Evolutionary conservation across 2,329 filamentous ascomycete genomes (phyloP).

Genomic region (Tolypocladium cylindrosporum): DNA sequence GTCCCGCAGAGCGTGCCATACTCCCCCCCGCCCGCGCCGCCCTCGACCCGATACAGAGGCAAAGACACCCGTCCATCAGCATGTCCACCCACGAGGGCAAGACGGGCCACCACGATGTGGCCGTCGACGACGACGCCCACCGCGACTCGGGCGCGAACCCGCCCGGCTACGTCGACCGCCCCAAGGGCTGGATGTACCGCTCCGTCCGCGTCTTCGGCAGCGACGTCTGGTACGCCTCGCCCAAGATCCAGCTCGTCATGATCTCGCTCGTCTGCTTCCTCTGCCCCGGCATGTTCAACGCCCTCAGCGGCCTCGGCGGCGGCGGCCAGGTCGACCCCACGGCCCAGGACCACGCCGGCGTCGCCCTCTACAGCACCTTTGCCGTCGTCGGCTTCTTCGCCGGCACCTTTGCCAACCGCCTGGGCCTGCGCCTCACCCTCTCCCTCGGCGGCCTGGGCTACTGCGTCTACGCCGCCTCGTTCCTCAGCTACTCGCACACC

Average conservation of each 20-base stretch:
- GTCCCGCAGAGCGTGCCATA: not conserved
- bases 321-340: conserved; percentile 41
- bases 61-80: not conserved
- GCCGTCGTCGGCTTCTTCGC: conserved; percentile 59
- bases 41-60: not conserved
- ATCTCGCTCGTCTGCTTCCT: conserved; percentile 48
- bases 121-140: conserved; percentile 6
- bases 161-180: conserved; percentile 18
- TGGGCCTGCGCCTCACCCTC: conserved; percentile 60
- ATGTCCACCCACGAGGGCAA: conserved; percentile 18
- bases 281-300: conserved; percentile 66
- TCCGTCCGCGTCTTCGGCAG: conserved; percentile 41
- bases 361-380: conserved; percentile 64
- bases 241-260: conserved; percentile 60
- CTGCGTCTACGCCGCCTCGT: conserved; percentile 61
- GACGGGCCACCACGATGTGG: conserved; percentile 4
- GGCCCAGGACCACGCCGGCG: conserved; percentile 54
- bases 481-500: conserved; percentile 62
- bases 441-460: conserved; percentile 69
- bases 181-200: conserved; percentile 59
- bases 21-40: not conserved
- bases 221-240: conserved; percentile 62
- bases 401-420: conserved; percentile 67
- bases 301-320: conserved; percentile 54
- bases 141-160: conserved; percentile 3